A percentile compares a stretch with the other conserved stretches of the same genome.
Evolutionary conservation across 345 rosid species (phyloP).

Genomic region (Boechera divaricarpa): DNA sequence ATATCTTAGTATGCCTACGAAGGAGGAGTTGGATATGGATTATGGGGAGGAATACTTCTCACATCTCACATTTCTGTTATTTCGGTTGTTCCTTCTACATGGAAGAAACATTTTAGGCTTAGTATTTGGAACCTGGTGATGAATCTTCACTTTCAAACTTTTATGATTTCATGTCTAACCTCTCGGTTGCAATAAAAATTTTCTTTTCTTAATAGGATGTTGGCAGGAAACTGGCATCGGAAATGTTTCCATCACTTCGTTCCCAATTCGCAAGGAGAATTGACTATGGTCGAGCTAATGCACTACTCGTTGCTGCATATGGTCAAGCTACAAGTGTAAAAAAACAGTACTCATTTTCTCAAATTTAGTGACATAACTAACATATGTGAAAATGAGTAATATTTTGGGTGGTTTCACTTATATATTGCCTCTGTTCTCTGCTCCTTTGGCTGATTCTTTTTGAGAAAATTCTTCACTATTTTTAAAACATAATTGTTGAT

Average conservation of each 20-base stretch:
- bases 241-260: background rate
- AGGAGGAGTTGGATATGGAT: background rate
- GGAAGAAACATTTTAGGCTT: background rate
- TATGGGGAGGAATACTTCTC: background rate
- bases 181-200: background rate
- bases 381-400: background rate
- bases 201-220: background rate
- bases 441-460: background rate
- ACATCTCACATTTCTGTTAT: background rate
- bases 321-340: background rate
- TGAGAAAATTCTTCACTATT: background rate
- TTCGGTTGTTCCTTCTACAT: background rate
- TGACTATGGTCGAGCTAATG: background rate
- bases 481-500: too few relatives aligned
- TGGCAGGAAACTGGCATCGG: background rate
- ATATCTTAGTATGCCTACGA: background rate
- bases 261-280: background rate
- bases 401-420: background rate
- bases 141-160: background rate
- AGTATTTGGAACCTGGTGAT: background rate
- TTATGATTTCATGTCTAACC: background rate
- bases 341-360: background rate
- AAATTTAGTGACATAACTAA: background rate
- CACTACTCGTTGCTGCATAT: background rate
- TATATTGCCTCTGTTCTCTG: background rate